A percentile compares a stretch with the other conserved stretches of the same genome.
Conservation (phyloP, 1,284 basidiomycete genomes). For the Tilletia horrida region DNA sequence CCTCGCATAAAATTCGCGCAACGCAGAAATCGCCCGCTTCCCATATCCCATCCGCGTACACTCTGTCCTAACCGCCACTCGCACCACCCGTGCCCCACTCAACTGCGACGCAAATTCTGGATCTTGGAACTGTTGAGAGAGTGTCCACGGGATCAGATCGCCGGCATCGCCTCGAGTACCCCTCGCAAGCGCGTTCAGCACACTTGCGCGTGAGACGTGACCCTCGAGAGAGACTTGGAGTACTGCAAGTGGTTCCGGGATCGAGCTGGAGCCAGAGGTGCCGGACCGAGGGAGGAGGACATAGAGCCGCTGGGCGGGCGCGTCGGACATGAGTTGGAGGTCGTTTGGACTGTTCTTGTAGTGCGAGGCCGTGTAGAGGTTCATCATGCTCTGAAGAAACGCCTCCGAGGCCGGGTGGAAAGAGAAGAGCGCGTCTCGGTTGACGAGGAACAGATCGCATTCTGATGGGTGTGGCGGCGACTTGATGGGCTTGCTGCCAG, state of each 20-base stretch:
- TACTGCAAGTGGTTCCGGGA: constrained; percentile 74
- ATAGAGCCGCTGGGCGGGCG: constrained; percentile 93
- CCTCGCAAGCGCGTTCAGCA: constrained; percentile 77
- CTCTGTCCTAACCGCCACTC: constrained; percentile 96
- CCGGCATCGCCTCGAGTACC: constrained; percentile 75
- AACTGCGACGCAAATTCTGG: constrained; percentile 79
- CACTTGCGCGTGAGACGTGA: constrained; percentile 78
- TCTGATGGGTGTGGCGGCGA: constrained; percentile 81
- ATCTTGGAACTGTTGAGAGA: constrained; percentile 96
- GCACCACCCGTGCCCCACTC: constrained; percentile 84
- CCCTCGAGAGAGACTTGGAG: constrained; percentile 87
- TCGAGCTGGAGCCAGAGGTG: constrained; percentile 26
- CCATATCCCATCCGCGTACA: constrained; percentile 94
- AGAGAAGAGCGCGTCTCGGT: constrained; percentile 92
- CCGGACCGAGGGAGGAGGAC: constrained; percentile 68
- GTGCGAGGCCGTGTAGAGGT: constrained; percentile 90
- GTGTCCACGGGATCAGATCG: constrained; percentile 96
- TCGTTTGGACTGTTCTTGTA: constrained; percentile 99
- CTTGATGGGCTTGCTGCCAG: constrained; percentile 26
- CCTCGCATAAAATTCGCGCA: constrained; percentile 79
- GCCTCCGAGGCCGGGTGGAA: constrained; percentile 94
- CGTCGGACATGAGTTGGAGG: constrained; percentile 90
- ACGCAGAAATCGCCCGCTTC: constrained; percentile 77
- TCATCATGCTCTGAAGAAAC: constrained; percentile 98
- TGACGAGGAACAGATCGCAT: constrained; percentile 93